phyloP scores from a whole-genome alignment of 768 basidiomycete species.

The Leccinum truebloodii region DNA sequence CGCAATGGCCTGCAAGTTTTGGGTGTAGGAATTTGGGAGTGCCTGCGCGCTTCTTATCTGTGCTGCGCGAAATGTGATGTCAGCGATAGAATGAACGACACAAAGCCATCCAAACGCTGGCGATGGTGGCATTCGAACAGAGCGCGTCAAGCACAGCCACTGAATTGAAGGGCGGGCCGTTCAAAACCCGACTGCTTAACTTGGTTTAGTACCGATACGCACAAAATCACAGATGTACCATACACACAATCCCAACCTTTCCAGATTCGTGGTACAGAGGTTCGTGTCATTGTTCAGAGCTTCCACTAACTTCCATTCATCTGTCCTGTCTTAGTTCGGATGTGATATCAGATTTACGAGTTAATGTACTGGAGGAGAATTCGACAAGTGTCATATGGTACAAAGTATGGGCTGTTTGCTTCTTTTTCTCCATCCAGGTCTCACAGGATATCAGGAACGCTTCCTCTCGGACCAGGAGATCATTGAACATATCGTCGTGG shows the following conservation, averaged over 20 bases:
- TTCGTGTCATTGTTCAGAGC: slow-evolving; percentile 6
- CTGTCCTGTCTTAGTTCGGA: slow-evolving; percentile 54
- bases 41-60: slow-evolving; percentile 51
- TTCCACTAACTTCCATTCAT: background rate
- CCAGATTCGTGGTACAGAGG: slow-evolving; percentile 35
- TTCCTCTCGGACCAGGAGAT: slow-evolving; percentile 74
- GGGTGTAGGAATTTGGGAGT: slow-evolving; percentile 2
- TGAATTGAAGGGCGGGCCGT: background rate
- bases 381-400: slow-evolving; percentile 67
- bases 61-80: slow-evolving; percentile 65
- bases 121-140: slow-evolving; percentile 59
- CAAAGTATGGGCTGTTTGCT: slow-evolving; percentile 48
- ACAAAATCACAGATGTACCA: slow-evolving; percentile 19
- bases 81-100: slow-evolving; percentile 58
- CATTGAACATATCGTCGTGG: slow-evolving; percentile 69
- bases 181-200: slow-evolving; percentile 2
- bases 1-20: background rate
- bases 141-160: slow-evolving; percentile 16
- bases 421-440: slow-evolving; percentile 1
- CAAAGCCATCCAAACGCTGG: slow-evolving; percentile 73
- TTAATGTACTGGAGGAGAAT: slow-evolving; percentile 61
- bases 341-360: slow-evolving; percentile 66
- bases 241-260: slow-evolving; percentile 31
- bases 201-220: background rate
- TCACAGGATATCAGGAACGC: slow-evolving; percentile 56